phyloP scores from a whole-genome alignment of 75 land plant species.

The Sequoiadendron giganteum region DNA sequence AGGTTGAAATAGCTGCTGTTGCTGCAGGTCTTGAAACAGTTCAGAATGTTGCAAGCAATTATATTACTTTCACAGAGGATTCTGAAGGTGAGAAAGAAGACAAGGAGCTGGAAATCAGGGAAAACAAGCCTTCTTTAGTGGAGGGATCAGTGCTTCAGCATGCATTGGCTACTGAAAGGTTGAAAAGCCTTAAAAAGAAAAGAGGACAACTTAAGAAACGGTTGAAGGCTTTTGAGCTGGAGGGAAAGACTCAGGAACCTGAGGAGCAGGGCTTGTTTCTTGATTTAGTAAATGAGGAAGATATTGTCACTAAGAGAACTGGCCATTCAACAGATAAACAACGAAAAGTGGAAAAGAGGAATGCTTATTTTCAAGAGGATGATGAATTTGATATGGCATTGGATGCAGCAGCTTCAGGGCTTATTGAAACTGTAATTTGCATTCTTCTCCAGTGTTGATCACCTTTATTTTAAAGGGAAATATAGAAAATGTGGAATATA shows the following conservation, averaged over 20 bases:
- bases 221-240: conserved; percentile 21
- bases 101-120: conserved; percentile 14
- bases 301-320: conserved; percentile 19
- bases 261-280: conserved; percentile 26
- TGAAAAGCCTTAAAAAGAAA: conserved; percentile 64
- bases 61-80: conserved; percentile 11
- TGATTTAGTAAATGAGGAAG: conserved; percentile 37
- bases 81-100: conserved; percentile 23
- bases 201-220: conserved; percentile 47
- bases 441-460: background rate
- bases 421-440: conserved; percentile 86
- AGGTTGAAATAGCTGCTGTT: conserved; percentile 87
- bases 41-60: background rate
- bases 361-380: conserved; percentile 59
- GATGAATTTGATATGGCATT: conserved; percentile 78
- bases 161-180: conserved; percentile 74
- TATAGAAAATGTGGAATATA: background rate
- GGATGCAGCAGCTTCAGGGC: conserved; percentile 83
- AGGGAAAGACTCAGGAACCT: background rate
- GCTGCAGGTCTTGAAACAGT: conserved; percentile 49
- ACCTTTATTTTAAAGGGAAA: background rate
- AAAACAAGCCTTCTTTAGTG: conserved; percentile 6
- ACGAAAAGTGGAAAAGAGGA: conserved; percentile 24
- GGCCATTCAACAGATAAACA: conserved; percentile 1
- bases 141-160: conserved; percentile 58